Percentiles rank a stretch among this genome's conserved stretches.
Evolutionary conservation across 2,329 filamentous ascomycete species (phyloP).

Genomic region (Emericellopsis atlantica): DNA sequence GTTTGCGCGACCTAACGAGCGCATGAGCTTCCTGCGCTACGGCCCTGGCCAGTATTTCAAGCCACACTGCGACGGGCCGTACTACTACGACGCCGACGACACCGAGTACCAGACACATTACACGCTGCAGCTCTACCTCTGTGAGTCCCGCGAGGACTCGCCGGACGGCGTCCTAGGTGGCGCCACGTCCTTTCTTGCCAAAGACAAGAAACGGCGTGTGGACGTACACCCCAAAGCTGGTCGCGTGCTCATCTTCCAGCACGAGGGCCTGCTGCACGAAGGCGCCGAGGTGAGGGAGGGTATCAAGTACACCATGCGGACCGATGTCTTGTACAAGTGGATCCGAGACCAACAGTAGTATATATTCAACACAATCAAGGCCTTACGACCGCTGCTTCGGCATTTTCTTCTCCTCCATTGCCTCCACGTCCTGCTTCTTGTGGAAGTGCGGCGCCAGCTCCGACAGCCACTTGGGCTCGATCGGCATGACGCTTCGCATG

Average conservation of each 20-base stretch:
- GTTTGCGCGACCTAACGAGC: slow-evolving; percentile 50
- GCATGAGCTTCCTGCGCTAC: slow-evolving; percentile 67
- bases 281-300: slow-evolving; percentile 38
- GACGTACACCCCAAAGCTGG: slow-evolving; percentile 44
- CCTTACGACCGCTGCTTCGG: slow-evolving; percentile 17
- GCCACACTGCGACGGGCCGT: slow-evolving; percentile 56
- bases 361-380: not conserved
- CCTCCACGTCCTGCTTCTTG: slow-evolving; percentile 82
- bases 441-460: slow-evolving; percentile 93
- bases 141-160: slow-evolving; percentile 12
- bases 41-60: slow-evolving; percentile 60
- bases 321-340: slow-evolving; percentile 38
- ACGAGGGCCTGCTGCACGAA: slow-evolving; percentile 34
- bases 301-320: slow-evolving; percentile 43
- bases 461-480: slow-evolving; percentile 72
- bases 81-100: slow-evolving; percentile 37
- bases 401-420: slow-evolving; percentile 61
- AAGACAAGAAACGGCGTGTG: slow-evolving; percentile 24
- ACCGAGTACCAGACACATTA: slow-evolving; percentile 31
- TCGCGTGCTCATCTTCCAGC: slow-evolving; percentile 49
- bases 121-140: slow-evolving; percentile 40
- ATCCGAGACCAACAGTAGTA: slow-evolving; percentile 2
- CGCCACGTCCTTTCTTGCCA: slow-evolving; percentile 40
- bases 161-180: slow-evolving; percentile 29
- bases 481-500: slow-evolving; percentile 76